Conservation (phyloP, 108 stramenopile species). For the Skeletonema marinoi region DNA sequence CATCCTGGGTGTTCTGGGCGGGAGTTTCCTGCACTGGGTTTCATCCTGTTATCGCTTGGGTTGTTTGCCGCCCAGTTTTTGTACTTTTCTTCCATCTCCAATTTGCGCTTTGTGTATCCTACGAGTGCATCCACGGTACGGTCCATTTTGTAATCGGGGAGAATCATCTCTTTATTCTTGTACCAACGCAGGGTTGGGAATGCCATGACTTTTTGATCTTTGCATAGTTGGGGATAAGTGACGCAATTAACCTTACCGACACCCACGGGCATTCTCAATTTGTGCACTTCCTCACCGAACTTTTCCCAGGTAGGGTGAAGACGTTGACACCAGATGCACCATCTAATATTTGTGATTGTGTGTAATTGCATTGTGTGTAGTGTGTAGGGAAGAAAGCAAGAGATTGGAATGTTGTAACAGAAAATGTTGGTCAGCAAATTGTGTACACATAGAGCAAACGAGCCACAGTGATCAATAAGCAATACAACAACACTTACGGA, state of each 20-base stretch:
- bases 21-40: neutral
- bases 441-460: neutral
- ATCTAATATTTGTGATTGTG: slow-evolving; percentile 14
- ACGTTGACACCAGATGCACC: slow-evolving; percentile 95
- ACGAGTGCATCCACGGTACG: slow-evolving; percentile 84
- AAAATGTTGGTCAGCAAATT: neutral
- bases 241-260: slow-evolving; percentile 95
- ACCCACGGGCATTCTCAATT: slow-evolving; percentile 69
- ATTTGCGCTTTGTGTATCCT: slow-evolving; percentile 61
- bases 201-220: slow-evolving; percentile 65
- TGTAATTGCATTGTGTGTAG: neutral
- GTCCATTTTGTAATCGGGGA: slow-evolving; percentile 87
- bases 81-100: slow-evolving; percentile 13
- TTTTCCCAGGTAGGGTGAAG: slow-evolving; percentile 96
- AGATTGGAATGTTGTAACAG: neutral
- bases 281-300: slow-evolving; percentile 68
- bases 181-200: slow-evolving; percentile 83
- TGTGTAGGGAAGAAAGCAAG: neutral
- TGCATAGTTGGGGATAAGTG: slow-evolving; percentile 57
- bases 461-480: neutral
- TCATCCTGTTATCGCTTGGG: neutral
- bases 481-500: slow-evolving; percentile 53
- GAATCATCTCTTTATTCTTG: slow-evolving; percentile 19
- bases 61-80: neutral
- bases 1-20: slow-evolving; percentile 87